Evolutionary conservation across 2,329 filamentous ascomycete genomes (phyloP), one percentile per base, ranked within the genome.

Genomic region (Fusarium albosuccineum): DNA sequence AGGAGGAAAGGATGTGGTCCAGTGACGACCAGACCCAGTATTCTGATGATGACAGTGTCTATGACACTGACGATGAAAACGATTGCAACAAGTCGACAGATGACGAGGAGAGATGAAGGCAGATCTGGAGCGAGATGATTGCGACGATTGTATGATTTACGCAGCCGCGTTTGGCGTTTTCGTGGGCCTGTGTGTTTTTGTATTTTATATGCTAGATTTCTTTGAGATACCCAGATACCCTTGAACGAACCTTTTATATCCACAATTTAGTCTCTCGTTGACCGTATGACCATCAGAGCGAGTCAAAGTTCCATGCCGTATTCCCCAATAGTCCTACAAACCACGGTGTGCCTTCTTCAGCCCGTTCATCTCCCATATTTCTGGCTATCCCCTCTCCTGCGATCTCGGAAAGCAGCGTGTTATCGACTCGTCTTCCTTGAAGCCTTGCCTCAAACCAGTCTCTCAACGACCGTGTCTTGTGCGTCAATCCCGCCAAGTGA

Each of bases 391-490:
- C 22, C 44, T 13, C 22, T 17, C 37, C 27, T 13, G 29, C 40
- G 58, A 9, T 2, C 16, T 46, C 27, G 11, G 30, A 29, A 5
- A 17, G 5, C 13, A 39, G 27, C 6, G 11, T 10, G 27, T 60
- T 58, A 13, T 68, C 60, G 17, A 61, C 33, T 16, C 30, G 44
- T 26, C 22, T 55, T 7, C 67, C 66, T 17, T 70, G 51, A 4
- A 74, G 37, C 39, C 72, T 71, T 4, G 71, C 62, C 41, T 75
- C 72, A 54, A 74, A 76, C 76, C 78, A 79, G 9, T 57, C 64
- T 54, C 74, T 75, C n/a, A 79, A 67, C 67, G 67, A 75, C 5
- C 63, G 48, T 13, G 74, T 72, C 59, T 75, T 67, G 2, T 57
- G 63, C n/a, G 55, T 72, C 4, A 70, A 57, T 13, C 72, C 71